Percentiles rank a stretch among this genome's conserved stretches.
Conservation (phyloP, 306 rosid species). For the Dicorynia guianensis region DNA sequence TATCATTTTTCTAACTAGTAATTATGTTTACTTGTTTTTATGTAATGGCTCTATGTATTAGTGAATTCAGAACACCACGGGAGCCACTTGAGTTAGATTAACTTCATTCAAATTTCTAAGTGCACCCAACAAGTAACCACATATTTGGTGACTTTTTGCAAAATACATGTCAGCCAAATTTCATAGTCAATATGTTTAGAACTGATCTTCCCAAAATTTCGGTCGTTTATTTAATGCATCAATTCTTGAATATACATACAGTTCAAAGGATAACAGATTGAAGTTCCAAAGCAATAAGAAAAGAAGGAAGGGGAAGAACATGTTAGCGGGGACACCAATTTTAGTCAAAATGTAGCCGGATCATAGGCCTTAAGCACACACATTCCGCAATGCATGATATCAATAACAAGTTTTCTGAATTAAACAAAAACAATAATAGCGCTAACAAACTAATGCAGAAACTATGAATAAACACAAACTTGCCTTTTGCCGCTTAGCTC, state of each 20-base stretch:
- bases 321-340: background rate
- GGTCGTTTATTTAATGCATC: background rate
- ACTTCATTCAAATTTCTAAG: slow-evolving; percentile 10
- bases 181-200: background rate
- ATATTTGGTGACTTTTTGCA: too few species aligned
- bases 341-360: background rate
- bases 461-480: slow-evolving; percentile 23
- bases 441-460: background rate
- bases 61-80: slow-evolving; percentile 12
- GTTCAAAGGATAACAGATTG: background rate
- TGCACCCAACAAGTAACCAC: background rate
- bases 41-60: background rate
- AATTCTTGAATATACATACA: background rate
- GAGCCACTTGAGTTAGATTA: slow-evolving; percentile 19
- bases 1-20: background rate
- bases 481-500: slow-evolving; percentile 90
- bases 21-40: background rate
- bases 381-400: background rate
- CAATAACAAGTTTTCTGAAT: background rate
- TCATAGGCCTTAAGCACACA: background rate
- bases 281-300: background rate
- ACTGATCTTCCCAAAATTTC: slow-evolving; percentile 4
- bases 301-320: background rate
- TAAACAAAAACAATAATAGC: background rate
- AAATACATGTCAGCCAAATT: too few species aligned